Base-by-base conservation (phyloP, 2,329 filamentous ascomycete species). In the Cladosporium cucumerinum region DNA sequence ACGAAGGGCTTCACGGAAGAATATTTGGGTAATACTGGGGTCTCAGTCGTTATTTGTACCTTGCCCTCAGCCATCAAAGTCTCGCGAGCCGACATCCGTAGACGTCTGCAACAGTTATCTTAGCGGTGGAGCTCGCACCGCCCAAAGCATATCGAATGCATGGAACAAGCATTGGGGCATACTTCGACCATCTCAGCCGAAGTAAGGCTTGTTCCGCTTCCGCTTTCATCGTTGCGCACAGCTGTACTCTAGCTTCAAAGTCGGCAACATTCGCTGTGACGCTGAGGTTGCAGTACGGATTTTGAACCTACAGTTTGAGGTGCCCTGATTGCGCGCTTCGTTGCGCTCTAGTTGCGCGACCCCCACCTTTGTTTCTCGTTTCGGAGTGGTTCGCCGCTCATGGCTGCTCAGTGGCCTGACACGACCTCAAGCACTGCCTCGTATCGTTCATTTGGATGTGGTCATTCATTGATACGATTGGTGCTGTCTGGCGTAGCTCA, bases 391-490 rank as follows among this genome's bases (percentile, higher is more conserved):
- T 62, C 16, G n/a, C 23, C 12, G 60, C 60, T 32, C 49, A 62
- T 55, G 60, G 60, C 49, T 46, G 25, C n/a, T 26, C 23, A 25
- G 34, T 62, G 48, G 46, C 60, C 49, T 62, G 60, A 62, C 26
- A 49, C 23, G 28, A 54, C 23, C 21, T 16, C 11, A 4, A 30
- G 28, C 48, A 54, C 34, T 26, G 49, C 34, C 48, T 21, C 32
- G 5, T 23, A 12, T 18, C 30, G 26, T 18, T 62, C 49, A n/a
- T 25, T 14, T 16, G 23, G 14, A 34, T 2, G n/a, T 51, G n/a
- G 12, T 18, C 36, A 48, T 48, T 18, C 11, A 11, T 14, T n/a
- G 30, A 18, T 30, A 16, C 32, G 2, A 55, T 62, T 55, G 60
- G 60, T 23, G 10, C 28, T 32, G 30, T 26, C 30, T 28, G n/a